phyloP scores from a whole-genome alignment of 345 rosid species.

The Eucalyptus sp. region DNA sequence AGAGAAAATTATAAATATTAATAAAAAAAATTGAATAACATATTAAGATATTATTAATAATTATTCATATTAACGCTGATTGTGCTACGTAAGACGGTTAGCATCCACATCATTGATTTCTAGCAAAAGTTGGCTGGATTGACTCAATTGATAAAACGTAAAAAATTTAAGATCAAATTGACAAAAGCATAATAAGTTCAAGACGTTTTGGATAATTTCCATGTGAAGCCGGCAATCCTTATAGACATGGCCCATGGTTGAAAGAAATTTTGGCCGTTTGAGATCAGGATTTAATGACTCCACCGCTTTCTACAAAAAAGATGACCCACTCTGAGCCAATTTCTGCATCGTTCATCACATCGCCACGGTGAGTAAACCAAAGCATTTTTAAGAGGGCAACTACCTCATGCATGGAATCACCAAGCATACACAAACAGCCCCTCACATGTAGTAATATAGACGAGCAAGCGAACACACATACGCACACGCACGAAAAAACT shows the following conservation, averaged over 20 bases:
- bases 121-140: fast-evolving
- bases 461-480: not conserved
- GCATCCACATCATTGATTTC: fast-evolving
- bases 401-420: not conserved
- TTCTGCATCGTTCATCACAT: not conserved
- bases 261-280: not conserved
- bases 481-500: not conserved
- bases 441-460: not conserved
- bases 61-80: fast-evolving
- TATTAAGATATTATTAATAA: too few relatives aligned
- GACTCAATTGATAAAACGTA: too few relatives aligned
- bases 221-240: too few relatives aligned
- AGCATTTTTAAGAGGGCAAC: not conserved
- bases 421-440: not conserved
- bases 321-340: not conserved
- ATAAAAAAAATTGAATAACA: not conserved
- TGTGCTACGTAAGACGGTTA: fast-evolving
- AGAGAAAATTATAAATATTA: too few relatives aligned
- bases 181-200: fast-evolving
- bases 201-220: too few relatives aligned
- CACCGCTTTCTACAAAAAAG: not conserved
- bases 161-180: too few relatives aligned
- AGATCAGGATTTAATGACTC: not conserved
- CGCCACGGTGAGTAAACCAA: not conserved
- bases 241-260: not conserved